These are phyloP conservation scores for Ceratocystiopsis sp. DNA, from an alignment of 2,329 filamentous ascomycete genomes.

Conservation along the genomic window DNA sequence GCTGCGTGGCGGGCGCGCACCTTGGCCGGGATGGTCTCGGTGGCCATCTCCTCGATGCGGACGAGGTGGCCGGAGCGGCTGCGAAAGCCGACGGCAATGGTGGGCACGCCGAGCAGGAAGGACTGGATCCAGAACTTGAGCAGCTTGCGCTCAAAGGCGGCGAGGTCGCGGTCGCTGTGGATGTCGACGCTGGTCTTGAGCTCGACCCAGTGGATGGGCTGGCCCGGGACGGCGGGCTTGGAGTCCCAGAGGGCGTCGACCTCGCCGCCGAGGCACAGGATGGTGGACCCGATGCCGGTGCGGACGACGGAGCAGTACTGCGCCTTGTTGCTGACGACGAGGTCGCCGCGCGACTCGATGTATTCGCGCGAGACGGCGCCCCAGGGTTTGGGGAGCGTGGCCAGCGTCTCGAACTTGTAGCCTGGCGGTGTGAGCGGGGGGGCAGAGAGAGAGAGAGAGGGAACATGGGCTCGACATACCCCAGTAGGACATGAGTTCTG, in stretches of 20 bases:
- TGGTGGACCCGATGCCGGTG: conserved; percentile 63
- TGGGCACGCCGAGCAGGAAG: conserved; percentile 82
- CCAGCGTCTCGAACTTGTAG: conserved; percentile 90
- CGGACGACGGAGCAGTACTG: conserved; percentile 93
- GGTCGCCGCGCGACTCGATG: conserved; percentile 58
- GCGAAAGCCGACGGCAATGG: conserved; percentile 80
- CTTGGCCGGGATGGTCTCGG: conserved; percentile 57
- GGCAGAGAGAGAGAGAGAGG: not conserved
- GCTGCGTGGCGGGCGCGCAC: conserved; percentile 36
- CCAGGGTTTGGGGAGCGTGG: conserved; percentile 60
- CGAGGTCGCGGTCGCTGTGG: conserved; percentile 45
- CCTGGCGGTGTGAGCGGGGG: conserved; percentile 28
- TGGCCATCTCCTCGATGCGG: conserved; percentile 62
- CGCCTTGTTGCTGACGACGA: conserved; percentile 69
- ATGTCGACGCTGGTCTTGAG: conserved; percentile 78
- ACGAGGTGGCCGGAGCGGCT: conserved; percentile 53
- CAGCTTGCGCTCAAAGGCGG: conserved; percentile 75
- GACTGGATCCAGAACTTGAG: conserved; percentile 96
- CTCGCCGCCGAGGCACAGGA: conserved; percentile 74
- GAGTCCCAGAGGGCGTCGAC: conserved; percentile 86
- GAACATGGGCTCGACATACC: conserved; percentile 30
- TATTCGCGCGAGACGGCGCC: conserved; percentile 52
- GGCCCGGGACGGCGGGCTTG: conserved; percentile 48
- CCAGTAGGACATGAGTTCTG: conserved; percentile 85
- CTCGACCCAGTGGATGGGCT: conserved; percentile 82